Evolutionary conservation across 495 filamentous ascomycete species (phyloP), one percentile per base, ranked within the genome.

Genomic region (Aspergillus hancockii): DNA sequence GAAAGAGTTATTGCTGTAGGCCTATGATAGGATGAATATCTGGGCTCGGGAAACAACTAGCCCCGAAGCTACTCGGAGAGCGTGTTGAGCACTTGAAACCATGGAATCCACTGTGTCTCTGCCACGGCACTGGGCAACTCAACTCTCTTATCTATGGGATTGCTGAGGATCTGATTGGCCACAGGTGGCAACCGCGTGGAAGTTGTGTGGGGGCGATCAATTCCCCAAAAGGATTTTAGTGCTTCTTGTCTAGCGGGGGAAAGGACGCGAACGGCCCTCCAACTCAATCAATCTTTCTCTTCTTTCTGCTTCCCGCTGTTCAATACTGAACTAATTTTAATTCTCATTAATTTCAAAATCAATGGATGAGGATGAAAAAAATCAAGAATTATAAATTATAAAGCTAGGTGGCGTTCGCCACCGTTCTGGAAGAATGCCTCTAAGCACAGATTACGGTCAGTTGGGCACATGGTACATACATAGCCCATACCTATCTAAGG

Each of bases 181-280:
- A 23, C 43, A 47, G 3, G 19, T 47, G 8, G 8, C 18, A 45
- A 36, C 18, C 41, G 1, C 43, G 43, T 47, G 43, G 19, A 47
- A 23, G 8, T 23, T 23, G 16, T 8, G 43, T 47, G 43, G 43
- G 10, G 38, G 43, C 19, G 19, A 21, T 47, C 21, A 23, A 22
- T 21, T 18, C 16, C 43, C 43, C 19, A 23, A 47, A 47, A 45
- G 0, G 43, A 4, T 13, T 3, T 40, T 40, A 40, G 36, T 40
- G 10, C 18, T n/a, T 1, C 8, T 47, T 16, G 43, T 47, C 43
- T 23, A 23, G 43, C 43, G 43, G 43, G 43, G 43, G 23, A 23
- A 47, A 22, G 21, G 43, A n/a, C 43, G 43, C 43, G 43, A 47
- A 47, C 43, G 43, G 43, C 9, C 43, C 43, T 23, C 43, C 19